Evolutionary conservation across 345 rosid genomes (phyloP).

Genomic region (Dimocarpus longan): DNA sequence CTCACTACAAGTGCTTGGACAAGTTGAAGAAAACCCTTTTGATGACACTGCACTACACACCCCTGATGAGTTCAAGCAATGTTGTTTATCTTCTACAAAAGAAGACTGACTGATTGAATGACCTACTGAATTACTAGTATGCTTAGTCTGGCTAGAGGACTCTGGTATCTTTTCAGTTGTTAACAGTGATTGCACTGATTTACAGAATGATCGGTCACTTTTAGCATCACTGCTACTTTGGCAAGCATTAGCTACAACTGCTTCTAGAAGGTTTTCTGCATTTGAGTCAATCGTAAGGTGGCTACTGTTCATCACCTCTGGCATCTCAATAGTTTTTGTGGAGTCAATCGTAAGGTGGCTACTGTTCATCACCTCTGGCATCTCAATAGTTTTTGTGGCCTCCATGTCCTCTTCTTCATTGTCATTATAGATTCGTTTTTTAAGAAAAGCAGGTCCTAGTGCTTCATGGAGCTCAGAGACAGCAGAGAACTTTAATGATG

Average conservation of each 20-base stretch:
- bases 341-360: constrained; percentile 61
- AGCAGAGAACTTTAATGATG: constrained; percentile 58
- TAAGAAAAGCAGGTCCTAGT: constrained; percentile 69
- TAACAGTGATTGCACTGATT: constrained; percentile 53
- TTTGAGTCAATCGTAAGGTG: constrained; percentile 56
- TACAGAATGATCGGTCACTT: constrained; percentile 54
- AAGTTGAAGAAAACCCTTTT: constrained; percentile 68
- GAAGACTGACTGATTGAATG: constrained; percentile 50
- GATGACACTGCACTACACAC: constrained; percentile 63
- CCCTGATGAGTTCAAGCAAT: constrained; percentile 52
- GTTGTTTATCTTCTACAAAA: constrained; percentile 45
- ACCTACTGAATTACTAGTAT: constrained; percentile 41
- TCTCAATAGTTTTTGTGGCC: constrained; percentile 38
- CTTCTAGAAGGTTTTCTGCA: constrained; percentile 86
- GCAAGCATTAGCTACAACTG: constrained; percentile 77
- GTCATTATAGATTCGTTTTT: constrained; percentile 35
- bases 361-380: constrained; percentile 54
- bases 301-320: constrained; percentile 58
- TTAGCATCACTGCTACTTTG: constrained; percentile 47
- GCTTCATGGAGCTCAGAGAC: constrained; percentile 85
- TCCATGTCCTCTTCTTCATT: constrained; percentile 53
- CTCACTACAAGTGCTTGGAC: constrained; percentile 68
- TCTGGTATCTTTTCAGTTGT: constrained; percentile 52
- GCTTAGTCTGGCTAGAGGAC: constrained; percentile 48
- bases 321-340: constrained; percentile 40